A percentile compares a stretch with the other conserved stretches of the same genome.
phyloP scores from a whole-genome alignment of 139 green algal species.

The Closterium sp. region DNA sequence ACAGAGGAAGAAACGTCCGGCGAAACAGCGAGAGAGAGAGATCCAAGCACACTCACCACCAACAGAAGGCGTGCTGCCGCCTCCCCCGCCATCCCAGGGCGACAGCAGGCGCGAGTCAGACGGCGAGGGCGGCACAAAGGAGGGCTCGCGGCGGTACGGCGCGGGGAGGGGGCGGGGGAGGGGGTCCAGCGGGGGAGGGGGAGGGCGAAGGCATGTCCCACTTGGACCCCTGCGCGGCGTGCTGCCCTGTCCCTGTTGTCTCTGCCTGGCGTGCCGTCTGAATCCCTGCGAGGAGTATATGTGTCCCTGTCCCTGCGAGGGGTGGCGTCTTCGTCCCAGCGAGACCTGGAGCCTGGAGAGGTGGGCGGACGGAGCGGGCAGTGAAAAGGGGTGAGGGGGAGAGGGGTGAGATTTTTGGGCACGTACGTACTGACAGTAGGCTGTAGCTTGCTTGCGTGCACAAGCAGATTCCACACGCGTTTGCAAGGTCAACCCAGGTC shows the following conservation, averaged over 20 bases:
- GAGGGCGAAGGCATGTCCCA: slow-evolving; percentile 15
- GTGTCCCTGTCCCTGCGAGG: background rate
- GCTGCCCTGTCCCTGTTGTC: slow-evolving; percentile 21
- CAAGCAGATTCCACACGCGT: too few species aligned
- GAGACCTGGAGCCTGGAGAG: background rate
- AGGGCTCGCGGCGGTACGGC: background rate
- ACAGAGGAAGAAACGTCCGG: background rate
- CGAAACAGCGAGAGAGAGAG: background rate
- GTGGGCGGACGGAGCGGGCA: background rate
- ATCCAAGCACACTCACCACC: background rate
- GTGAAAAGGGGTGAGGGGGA: background rate
- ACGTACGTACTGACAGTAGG: too few species aligned
- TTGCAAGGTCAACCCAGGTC: too few species aligned
- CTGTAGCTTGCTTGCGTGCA: too few species aligned
- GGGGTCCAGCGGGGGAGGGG: background rate
- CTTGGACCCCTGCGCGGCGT: slow-evolving; percentile 9
- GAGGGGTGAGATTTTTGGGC: too few species aligned
- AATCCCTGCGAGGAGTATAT: too few species aligned
- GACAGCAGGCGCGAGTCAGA: slow-evolving; percentile 24
- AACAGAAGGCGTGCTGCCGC: background rate
- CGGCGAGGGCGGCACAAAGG: slow-evolving; percentile 38
- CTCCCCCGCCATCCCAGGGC: slow-evolving; percentile 27
- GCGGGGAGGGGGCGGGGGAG: slow-evolving; percentile 18
- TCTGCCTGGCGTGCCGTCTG: background rate
- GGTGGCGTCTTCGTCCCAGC: background rate